Conservation (phyloP, 2,329 filamentous ascomycete species). For the Colletotrichum sp. region DNA sequence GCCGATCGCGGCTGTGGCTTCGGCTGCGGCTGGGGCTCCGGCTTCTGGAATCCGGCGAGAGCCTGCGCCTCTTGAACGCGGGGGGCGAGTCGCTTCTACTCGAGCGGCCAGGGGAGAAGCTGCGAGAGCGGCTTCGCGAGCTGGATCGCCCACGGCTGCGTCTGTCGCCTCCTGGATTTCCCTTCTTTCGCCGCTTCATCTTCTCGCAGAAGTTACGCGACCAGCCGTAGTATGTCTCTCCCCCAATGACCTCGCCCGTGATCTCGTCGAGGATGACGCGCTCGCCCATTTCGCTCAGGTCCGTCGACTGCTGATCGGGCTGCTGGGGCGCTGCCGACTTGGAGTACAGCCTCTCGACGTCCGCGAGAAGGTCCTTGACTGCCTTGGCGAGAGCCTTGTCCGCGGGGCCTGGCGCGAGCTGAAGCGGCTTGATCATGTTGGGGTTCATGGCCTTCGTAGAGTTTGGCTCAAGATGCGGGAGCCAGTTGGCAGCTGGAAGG, state of each 20-base stretch:
- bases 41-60: constrained; percentile 37
- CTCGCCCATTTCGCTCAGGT: constrained; percentile 80
- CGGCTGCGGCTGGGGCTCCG: constrained; percentile 33
- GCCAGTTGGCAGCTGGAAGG: constrained; percentile 80
- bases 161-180: constrained; percentile 22
- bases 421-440: constrained; percentile 72
- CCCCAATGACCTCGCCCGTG: constrained; percentile 68
- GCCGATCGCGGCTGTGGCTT: constrained; percentile 33
- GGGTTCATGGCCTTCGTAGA: constrained; percentile 77
- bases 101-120: constrained; percentile 24
- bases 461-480: constrained; percentile 79
- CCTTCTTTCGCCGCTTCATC: constrained; percentile 68
- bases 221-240: constrained; percentile 89
- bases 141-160: constrained; percentile 36
- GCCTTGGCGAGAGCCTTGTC: constrained; percentile 69
- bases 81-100: constrained; percentile 41
- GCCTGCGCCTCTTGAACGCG: constrained; percentile 43
- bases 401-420: constrained; percentile 71
- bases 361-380: constrained; percentile 73
- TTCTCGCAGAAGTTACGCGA: constrained; percentile 80
- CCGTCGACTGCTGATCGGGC: constrained; percentile 53
- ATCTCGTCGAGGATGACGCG: constrained; percentile 67
- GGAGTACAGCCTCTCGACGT: constrained; percentile 73
- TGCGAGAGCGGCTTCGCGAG: constrained; percentile 34
- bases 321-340: constrained; percentile 48